Evolutionary conservation across 2,329 filamentous ascomycete species (phyloP).

Genomic region (Fonsecaea pedrosoi): DNA sequence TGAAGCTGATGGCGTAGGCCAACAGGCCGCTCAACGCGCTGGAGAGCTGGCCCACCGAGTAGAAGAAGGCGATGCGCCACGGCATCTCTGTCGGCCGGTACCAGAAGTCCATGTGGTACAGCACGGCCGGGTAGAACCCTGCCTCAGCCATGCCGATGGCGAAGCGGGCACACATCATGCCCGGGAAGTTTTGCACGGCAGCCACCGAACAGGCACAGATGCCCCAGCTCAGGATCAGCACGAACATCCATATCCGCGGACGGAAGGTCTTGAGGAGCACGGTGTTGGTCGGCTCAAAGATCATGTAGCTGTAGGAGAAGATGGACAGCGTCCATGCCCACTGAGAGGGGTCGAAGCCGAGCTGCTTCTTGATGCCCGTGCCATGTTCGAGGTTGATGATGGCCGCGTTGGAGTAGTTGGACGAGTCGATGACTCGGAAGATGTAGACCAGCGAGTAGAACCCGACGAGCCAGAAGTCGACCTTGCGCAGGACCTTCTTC

Average conservation of each 20-base stretch:
- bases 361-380: slow-evolving; percentile 35
- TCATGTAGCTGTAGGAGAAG: slow-evolving; percentile 33
- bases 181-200: slow-evolving; percentile 35
- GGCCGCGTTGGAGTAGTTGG: slow-evolving; percentile 37
- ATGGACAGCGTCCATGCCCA: slow-evolving; percentile 36
- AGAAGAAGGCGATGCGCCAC: slow-evolving; percentile 63
- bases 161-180: slow-evolving; percentile 39
- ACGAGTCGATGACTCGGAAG: slow-evolving; percentile 37
- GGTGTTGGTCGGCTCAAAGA: slow-evolving; percentile 34
- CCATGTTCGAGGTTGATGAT: slow-evolving; percentile 39
- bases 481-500: slow-evolving; percentile 34
- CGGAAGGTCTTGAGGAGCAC: slow-evolving; percentile 31
- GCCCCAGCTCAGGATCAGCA: slow-evolving; percentile 37
- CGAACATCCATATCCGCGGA: slow-evolving; percentile 33
- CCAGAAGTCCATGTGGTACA: slow-evolving; percentile 66
- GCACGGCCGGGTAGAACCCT: slow-evolving; percentile 62
- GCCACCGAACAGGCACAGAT: slow-evolving; percentile 34
- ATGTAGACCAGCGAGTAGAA: slow-evolving; percentile 38
- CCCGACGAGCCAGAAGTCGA: slow-evolving; percentile 34
- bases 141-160: slow-evolving; percentile 45
- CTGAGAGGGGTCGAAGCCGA: slow-evolving; percentile 19
- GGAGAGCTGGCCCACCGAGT: slow-evolving; percentile 66
- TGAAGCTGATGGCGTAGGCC: slow-evolving; percentile 64
- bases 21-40: slow-evolving; percentile 66
- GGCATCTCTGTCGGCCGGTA: slow-evolving; percentile 67